phyloP scores from a whole-genome alignment of 495 filamentous ascomycete genomes.

The Hamigera avellanea region DNA sequence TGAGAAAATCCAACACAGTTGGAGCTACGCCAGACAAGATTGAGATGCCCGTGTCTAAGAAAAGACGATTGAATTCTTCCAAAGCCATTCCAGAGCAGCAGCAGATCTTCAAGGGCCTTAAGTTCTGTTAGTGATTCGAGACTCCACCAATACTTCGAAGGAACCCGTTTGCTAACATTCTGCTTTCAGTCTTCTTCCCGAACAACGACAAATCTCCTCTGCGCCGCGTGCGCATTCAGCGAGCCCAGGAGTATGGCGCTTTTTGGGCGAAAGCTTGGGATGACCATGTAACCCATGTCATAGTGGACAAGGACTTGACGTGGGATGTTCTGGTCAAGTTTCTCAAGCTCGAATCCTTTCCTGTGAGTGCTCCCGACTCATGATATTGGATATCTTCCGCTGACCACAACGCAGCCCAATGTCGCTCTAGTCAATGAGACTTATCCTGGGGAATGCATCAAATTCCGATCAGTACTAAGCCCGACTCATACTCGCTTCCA shows the following conservation, averaged over 20 bases:
- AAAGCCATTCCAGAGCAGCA: conserved; percentile 43
- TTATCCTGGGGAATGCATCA: conserved; percentile 72
- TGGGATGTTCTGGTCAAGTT: conserved; percentile 54
- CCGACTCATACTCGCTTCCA: conserved; percentile 47
- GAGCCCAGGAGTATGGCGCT: conserved; percentile 66
- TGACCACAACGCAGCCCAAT: too few relatives aligned
- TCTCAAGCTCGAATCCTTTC: conserved; percentile 38
- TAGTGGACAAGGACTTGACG: conserved; percentile 61
- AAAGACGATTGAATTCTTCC: conserved; percentile 13
- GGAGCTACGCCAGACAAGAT: not conserved
- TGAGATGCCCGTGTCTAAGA: not conserved
- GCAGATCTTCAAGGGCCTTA: conserved; percentile 53
- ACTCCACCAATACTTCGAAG: too few relatives aligned
- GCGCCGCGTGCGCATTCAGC: conserved; percentile 59
- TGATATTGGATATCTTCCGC: too few relatives aligned
- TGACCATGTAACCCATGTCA: conserved; percentile 53
- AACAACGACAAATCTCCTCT: conserved; percentile 59
- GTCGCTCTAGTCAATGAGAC: conserved; percentile 55
- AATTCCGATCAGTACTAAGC: conserved; percentile 45
- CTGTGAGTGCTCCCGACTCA: conserved; percentile 24
- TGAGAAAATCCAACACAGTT: conserved; percentile 4
- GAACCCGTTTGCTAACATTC: conserved; percentile 1
- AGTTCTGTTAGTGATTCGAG: conserved; percentile 40
- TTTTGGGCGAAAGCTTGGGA: conserved; percentile 46
- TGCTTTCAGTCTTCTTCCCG: conserved; percentile 57